Base-by-base conservation (phyloP, 768 basidiomycete species). In the Phaeotremella skinneri region DNA sequence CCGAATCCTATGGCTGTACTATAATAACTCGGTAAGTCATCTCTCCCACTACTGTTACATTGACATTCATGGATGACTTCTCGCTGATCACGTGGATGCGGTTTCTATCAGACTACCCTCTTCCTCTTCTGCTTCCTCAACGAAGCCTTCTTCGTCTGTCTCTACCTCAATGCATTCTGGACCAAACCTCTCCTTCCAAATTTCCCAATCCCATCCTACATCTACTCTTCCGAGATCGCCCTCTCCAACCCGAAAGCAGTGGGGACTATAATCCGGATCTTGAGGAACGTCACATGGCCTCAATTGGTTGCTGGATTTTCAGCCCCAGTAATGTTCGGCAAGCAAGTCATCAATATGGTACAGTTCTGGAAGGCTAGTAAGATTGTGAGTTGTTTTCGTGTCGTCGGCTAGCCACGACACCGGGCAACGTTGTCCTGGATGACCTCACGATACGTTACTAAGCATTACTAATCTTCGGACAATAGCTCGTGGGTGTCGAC, bases 311-410 rank as follows among this genome's bases (percentile, higher is more conserved):
- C 89, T 0, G 55, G 79, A 37, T 4, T 83, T 27, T 85, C 84
- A 34, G 81, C 81, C 64, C 87, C 85, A 0, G 79, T 96, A 48
- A 94, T 86, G 74, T 65, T 84, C 16, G 72, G 81, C 62, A 99
- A 98, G 81, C 96, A 98, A 75, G 70, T 92, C 56, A 90, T 99
- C 81, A 96, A 97, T 76, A 77, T 89, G 31, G 92, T 99, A 5
- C 96, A 99, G 77, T 84, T 97, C 58, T 97, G 93, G 93, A 99
- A 99, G 76, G 94, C 96, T 26, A 88, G 89, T 32, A 81, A 77
- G 70, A 77, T 76, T 48, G 77, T 78, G 51, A 68, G 77, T 70
- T 13, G 0, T 7, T 20, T 37, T 51, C 2, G 21, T 16, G 4
- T 11, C 30, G 3, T 21, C n/a, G 42, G 21, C n/a, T n/a, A n/a